Evolutionary conservation across 148 eudicot genomes (phyloP).

Genomic region (Amaranthus cruentus): DNA sequence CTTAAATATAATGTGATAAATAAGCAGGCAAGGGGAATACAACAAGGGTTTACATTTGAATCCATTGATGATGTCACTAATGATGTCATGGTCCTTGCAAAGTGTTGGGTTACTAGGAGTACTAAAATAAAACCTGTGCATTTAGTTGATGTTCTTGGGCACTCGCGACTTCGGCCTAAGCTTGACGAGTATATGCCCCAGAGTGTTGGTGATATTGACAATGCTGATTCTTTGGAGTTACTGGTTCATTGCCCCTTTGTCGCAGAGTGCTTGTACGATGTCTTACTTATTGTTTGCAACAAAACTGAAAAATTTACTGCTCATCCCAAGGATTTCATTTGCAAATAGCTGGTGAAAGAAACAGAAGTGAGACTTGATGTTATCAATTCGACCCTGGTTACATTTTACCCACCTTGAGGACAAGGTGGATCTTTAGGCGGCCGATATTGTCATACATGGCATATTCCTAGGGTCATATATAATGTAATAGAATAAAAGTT

Average conservation of each 20-base stretch:
- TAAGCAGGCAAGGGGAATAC: too few species aligned
- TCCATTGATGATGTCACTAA: too few species aligned
- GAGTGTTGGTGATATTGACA: slow-evolving; percentile 73
- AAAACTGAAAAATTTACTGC: slow-evolving; percentile 93
- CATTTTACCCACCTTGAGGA: too few species aligned
- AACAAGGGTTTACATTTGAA: too few species aligned
- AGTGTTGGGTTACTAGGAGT: slow-evolving; percentile 20
- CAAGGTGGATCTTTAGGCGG: too few species aligned
- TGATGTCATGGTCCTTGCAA: too few species aligned
- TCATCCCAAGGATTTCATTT: slow-evolving; percentile 85
- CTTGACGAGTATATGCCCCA: slow-evolving; percentile 86
- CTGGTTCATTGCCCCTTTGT: slow-evolving; percentile 70
- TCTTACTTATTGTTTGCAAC: slow-evolving; percentile 74
- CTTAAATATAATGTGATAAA: too few species aligned
- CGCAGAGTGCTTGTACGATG: slow-evolving; percentile 84
- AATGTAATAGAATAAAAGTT: too few species aligned
- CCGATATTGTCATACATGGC: too few species aligned
- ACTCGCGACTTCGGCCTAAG: slow-evolving; percentile 84
- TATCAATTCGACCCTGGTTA: too few species aligned
- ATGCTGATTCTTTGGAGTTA: slow-evolving; percentile 89
- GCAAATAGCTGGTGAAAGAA: slow-evolving; percentile 94
- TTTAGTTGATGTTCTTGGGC: slow-evolving; percentile 90
- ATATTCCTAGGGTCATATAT: too few species aligned
- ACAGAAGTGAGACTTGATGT: slow-evolving; percentile 37
- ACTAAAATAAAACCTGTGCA: slow-evolving; percentile 76